A percentile compares a stretch with the other conserved stretches of the same genome.
Evolutionary conservation across 2,329 filamentous ascomycete genomes (phyloP).

Genomic region (Thielaviopsis punctulata): DNA sequence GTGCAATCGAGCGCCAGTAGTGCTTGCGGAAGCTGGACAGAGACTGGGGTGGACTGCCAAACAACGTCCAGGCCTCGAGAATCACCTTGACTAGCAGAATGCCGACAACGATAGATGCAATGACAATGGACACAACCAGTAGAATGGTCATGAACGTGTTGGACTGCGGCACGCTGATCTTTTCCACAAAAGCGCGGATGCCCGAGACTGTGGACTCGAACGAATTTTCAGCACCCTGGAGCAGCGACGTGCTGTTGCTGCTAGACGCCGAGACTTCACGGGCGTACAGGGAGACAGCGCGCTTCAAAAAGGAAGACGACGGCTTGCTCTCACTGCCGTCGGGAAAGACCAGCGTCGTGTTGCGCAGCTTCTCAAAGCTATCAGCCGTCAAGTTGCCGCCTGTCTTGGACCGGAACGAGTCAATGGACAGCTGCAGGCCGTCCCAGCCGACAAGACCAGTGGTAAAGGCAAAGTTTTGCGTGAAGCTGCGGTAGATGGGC

Average conservation of each 20-base stretch:
- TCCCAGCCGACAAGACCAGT: constrained; percentile 70
- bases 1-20: constrained; percentile 86
- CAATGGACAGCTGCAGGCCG: constrained; percentile 65
- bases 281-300: not conserved
- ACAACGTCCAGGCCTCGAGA: constrained; percentile 81
- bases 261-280: constrained; percentile 10
- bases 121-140: constrained; percentile 70
- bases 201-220: constrained; percentile 45
- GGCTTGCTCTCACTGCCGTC: constrained; percentile 36
- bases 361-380: constrained; percentile 57
- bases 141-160: constrained; percentile 96
- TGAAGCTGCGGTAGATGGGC: constrained; percentile 71
- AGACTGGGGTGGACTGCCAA: constrained; percentile 64
- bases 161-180: constrained; percentile 66
- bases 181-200: constrained; percentile 67
- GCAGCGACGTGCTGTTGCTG: constrained; percentile 25
- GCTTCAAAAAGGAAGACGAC: constrained; percentile 13
- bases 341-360: constrained; percentile 56
- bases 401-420: constrained; percentile 61
- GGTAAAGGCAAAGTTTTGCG: constrained; percentile 87
- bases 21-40: constrained; percentile 79
- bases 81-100: constrained; percentile 84
- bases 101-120: constrained; percentile 67
- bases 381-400: constrained; percentile 76
- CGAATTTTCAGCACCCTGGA: constrained; percentile 16